A percentile compares a stretch with the other conserved stretches of the same genome.
These are phyloP conservation scores for Acanthamoeba sp. DNA, from an alignment of 208 protist species.

Conservation along the genomic window DNA sequence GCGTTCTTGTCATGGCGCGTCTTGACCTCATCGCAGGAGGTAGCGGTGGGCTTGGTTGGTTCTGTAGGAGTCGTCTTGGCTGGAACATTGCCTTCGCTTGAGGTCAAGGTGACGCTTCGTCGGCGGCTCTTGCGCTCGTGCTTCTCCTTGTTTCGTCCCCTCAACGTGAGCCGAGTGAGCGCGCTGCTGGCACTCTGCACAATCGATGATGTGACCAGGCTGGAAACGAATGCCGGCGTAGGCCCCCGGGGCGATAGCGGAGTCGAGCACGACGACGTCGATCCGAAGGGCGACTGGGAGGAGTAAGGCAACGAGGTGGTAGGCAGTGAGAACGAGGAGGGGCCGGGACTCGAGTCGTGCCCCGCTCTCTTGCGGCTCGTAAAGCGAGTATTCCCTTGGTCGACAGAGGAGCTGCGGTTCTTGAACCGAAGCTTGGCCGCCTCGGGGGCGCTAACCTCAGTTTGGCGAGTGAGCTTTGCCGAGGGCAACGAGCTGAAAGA, in stretches of 20 bases:
- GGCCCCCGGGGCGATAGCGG: background rate
- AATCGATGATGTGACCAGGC: background rate
- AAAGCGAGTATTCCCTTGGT: background rate
- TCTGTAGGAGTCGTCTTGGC: background rate
- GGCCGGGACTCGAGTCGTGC: background rate
- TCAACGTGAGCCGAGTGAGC: background rate
- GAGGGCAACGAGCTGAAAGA: background rate
- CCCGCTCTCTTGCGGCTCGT: background rate
- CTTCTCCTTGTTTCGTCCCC: background rate
- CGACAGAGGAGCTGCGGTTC: background rate
- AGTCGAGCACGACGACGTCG: background rate
- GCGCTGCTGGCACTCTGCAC: conserved; percentile 6
- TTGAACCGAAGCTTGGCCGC: background rate
- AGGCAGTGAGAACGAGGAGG: background rate
- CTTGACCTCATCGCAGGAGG: background rate
- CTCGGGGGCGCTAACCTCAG: background rate
- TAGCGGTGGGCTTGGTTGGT: background rate
- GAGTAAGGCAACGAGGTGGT: background rate
- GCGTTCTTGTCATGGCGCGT: background rate
- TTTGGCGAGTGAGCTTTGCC: background rate
- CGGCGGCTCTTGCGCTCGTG: background rate
- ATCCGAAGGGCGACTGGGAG: background rate
- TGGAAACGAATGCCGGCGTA: background rate
- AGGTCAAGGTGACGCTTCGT: background rate
- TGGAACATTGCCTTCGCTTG: background rate